Percentiles rank a stretch among this genome's conserved stretches.
These are phyloP conservation scores for Miscanthus lutarioriparius DNA, from an alignment of 176 grass and related monocot genomes.

Conservation along the genomic window DNA sequence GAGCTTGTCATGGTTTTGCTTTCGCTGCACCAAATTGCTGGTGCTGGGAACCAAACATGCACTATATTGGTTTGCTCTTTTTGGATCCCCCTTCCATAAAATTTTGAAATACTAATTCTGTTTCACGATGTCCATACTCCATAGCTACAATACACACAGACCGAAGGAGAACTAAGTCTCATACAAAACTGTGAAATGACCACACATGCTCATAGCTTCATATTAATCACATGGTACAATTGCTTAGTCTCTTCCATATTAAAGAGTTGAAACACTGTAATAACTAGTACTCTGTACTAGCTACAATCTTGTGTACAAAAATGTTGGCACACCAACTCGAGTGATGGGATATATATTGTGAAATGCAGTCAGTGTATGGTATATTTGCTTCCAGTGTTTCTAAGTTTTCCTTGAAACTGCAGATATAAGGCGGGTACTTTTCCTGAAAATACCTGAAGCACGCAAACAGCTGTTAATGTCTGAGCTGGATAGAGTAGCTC, in stretches of 20 bases:
- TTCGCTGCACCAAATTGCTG: not conserved
- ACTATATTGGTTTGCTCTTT: conserved; percentile 5
- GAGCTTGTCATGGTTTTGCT: conserved; percentile 17
- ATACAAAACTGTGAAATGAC: not conserved
- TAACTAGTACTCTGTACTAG: not conserved
- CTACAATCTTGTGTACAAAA: not conserved
- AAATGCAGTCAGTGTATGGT: not conserved
- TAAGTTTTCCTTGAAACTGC: conserved; percentile 43
- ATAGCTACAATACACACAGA: too few relatives aligned
- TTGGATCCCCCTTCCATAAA: not conserved
- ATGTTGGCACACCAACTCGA: not conserved
- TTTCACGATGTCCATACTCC: not conserved
- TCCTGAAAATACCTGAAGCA: conserved; percentile 90
- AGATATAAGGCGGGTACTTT: conserved; percentile 89
- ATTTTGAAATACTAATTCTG: not conserved
- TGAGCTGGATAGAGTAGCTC: conserved; percentile 93
- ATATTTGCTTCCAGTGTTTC: conserved; percentile 1
- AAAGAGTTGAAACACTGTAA: not conserved
- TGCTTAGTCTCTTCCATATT: not conserved
- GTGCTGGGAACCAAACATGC: not conserved
- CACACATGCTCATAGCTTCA: not conserved
- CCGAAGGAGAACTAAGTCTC: not conserved
- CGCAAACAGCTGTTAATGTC: conserved; percentile 74
- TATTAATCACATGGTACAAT: not conserved
- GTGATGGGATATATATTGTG: not conserved